Evolutionary conservation across 1,284 basidiomycete genomes (phyloP).

Genomic region (Naganishia sp.): DNA sequence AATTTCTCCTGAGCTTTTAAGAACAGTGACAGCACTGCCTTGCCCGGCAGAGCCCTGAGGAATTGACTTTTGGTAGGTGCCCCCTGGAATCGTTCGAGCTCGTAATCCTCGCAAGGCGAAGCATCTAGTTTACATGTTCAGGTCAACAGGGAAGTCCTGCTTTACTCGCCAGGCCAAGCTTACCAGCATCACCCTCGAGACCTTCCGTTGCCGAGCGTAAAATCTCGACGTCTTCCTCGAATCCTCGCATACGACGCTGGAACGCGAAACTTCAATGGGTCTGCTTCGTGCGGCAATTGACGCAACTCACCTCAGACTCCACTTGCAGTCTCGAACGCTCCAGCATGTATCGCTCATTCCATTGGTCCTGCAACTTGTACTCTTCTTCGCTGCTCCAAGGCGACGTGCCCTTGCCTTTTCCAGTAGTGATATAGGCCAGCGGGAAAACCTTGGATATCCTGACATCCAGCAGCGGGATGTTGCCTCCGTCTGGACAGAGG

Average conservation of each 20-base stretch:
- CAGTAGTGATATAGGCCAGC: slow-evolving; percentile 56
- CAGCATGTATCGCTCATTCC: slow-evolving; percentile 58
- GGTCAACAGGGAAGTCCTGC: slow-evolving; percentile 9
- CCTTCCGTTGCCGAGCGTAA: slow-evolving; percentile 24
- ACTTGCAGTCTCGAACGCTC: slow-evolving; percentile 43
- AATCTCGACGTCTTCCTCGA: slow-evolving; percentile 29
- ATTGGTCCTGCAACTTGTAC: slow-evolving; percentile 61
- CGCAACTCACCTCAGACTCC: slow-evolving; percentile 42
- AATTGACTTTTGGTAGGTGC: slow-evolving; percentile 48
- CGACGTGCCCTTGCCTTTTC: slow-evolving; percentile 60
- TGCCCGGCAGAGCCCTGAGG: slow-evolving; percentile 55
- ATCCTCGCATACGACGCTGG: slow-evolving; percentile 24
- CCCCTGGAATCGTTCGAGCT: slow-evolving; percentile 46
- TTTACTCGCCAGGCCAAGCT: slow-evolving; percentile 37
- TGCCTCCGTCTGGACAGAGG: slow-evolving; percentile 78
- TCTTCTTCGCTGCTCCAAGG: slow-evolving; percentile 75
- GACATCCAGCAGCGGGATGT: slow-evolving; percentile 73
- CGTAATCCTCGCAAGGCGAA: slow-evolving; percentile 37
- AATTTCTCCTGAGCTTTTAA: slow-evolving; percentile 60
- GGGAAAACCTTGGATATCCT: slow-evolving; percentile 65
- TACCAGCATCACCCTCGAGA: slow-evolving; percentile 7
- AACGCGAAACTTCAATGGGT: background rate
- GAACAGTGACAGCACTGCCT: slow-evolving; percentile 67
- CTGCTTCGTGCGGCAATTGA: slow-evolving; percentile 33
- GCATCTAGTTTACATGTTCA: slow-evolving; percentile 25